phyloP scores from a whole-genome alignment of 352 stramenopile species.

The Pseudoperonospora humuli region DNA sequence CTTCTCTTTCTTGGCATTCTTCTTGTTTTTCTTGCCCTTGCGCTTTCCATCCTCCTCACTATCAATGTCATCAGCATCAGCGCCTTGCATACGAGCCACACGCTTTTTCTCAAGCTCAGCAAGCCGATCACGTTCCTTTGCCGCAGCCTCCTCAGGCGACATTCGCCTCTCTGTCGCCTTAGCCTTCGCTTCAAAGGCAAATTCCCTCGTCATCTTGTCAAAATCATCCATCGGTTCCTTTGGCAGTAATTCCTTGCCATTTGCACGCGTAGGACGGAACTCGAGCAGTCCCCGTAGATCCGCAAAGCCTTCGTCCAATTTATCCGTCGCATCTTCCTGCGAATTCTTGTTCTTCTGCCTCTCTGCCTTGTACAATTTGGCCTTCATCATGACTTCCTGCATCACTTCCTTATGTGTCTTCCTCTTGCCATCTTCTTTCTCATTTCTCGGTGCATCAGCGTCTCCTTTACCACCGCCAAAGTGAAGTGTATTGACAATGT shows the following conservation, averaged over 20 bases:
- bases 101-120: slow-evolving; percentile 89
- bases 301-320: slow-evolving; percentile 66
- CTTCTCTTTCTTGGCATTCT: slow-evolving; percentile 34
- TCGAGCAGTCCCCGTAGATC: slow-evolving; percentile 57
- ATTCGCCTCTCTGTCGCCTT: slow-evolving; percentile 91
- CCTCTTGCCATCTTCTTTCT: slow-evolving; percentile 31
- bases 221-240: slow-evolving; percentile 74
- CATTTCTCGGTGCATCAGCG: slow-evolving; percentile 6
- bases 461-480: slow-evolving; percentile 59
- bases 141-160: slow-evolving; percentile 91
- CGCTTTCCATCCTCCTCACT: slow-evolving; percentile 34
- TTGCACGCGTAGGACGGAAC: slow-evolving; percentile 68
- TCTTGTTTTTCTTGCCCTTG: slow-evolving; percentile 46
- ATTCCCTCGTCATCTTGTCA: slow-evolving; percentile 67
- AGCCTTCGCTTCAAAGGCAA: slow-evolving; percentile 89
- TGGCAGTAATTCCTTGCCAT: slow-evolving; percentile 49
- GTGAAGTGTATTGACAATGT: slow-evolving; percentile 82
- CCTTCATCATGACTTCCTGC: slow-evolving; percentile 89
- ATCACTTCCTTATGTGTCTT: slow-evolving; percentile 88
- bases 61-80: slow-evolving; percentile 65
- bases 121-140: slow-evolving; percentile 88
- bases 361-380: slow-evolving; percentile 86
- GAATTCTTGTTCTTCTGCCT: slow-evolving; percentile 79
- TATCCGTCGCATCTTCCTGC: slow-evolving; percentile 72
- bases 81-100: slow-evolving; percentile 93